A percentile compares a stretch with the other conserved stretches of the same genome.
phyloP scores from a whole-genome alignment of 257 asterid genomes.

The Solanum stenotomum region DNA sequence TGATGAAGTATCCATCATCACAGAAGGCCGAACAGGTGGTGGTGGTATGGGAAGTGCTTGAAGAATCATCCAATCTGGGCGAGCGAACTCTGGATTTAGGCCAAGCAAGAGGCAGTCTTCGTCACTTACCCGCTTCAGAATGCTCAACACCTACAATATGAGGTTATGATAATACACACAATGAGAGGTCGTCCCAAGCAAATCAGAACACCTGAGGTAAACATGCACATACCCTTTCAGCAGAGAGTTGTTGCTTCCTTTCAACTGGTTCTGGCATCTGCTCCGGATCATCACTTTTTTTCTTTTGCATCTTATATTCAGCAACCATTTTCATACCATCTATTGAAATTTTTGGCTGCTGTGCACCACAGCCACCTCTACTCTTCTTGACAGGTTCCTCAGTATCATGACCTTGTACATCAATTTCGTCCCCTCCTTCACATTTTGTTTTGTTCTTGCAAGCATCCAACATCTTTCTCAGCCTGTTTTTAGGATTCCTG shows the following conservation, averaged over 20 bases:
- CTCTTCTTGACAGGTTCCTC: conserved; percentile 72
- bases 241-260: conserved; percentile 77
- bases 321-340: conserved; percentile 99
- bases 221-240: conserved; percentile 57
- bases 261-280: conserved; percentile 98
- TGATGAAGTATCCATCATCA: conserved; percentile 98
- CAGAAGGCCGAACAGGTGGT: conserved; percentile 99
- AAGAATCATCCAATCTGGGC: conserved; percentile 99
- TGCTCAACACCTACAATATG: conserved; percentile 69
- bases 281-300: conserved; percentile 80
- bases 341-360: conserved; percentile 84
- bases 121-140: conserved; percentile 86
- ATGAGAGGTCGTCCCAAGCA: not conserved
- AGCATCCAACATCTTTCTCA: conserved; percentile 72
- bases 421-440: conserved; percentile 93
- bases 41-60: conserved; percentile 99
- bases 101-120: conserved; percentile 80
- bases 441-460: conserved; percentile 83
- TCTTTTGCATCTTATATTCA: conserved; percentile 68
- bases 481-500: conserved; percentile 73
- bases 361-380: conserved; percentile 98
- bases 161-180: not conserved
- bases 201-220: not conserved
- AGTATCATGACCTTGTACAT: conserved; percentile 57
- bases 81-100: conserved; percentile 84